These are phyloP conservation scores for Nannizziopsis arthrosporioides DNA, from an alignment of 2,329 filamentous ascomycete species.

Conservation along the genomic window DNA sequence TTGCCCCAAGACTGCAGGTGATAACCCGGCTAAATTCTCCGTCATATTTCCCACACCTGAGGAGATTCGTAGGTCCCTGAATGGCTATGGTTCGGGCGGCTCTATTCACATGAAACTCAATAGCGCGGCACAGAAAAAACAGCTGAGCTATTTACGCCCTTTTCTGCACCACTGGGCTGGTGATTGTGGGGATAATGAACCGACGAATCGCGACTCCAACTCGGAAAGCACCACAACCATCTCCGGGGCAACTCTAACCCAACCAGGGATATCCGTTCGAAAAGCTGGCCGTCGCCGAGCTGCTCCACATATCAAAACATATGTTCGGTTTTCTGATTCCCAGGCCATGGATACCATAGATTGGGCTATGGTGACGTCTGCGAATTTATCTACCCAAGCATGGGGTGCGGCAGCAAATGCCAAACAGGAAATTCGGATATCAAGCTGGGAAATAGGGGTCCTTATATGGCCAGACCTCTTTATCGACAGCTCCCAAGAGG, in stretches of 20 bases:
- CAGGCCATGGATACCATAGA: constrained; percentile 46
- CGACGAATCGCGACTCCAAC: background rate
- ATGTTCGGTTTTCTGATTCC: constrained; percentile 50
- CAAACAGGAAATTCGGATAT: constrained; percentile 54
- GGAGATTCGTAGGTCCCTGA: constrained; percentile 63
- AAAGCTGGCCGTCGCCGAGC: constrained; percentile 55
- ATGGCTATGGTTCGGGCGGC: constrained; percentile 64
- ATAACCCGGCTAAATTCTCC: constrained; percentile 44
- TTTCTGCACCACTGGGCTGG: constrained; percentile 67
- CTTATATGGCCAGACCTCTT: constrained; percentile 62
- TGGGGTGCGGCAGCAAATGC: constrained; percentile 56
- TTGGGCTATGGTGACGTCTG: constrained; percentile 81
- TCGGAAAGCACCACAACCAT: background rate
- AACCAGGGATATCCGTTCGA: constrained; percentile 13
- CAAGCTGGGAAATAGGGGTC: constrained; percentile 76
- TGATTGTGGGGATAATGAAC: constrained; percentile 29
- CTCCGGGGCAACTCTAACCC: background rate
- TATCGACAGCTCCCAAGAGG: constrained; percentile 21
- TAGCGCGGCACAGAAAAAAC: constrained; percentile 57
- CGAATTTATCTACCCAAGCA: constrained; percentile 80
- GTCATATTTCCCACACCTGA: constrained; percentile 71
- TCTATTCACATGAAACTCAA: constrained; percentile 76
- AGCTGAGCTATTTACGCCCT: constrained; percentile 59
- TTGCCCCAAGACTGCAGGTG: constrained; percentile 18
- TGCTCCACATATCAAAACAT: constrained; percentile 84